Percentiles rank a stretch among this genome's conserved stretches.
phyloP scores from a whole-genome alignment of 805 yeast species.

The Limtongia smithiae region DNA sequence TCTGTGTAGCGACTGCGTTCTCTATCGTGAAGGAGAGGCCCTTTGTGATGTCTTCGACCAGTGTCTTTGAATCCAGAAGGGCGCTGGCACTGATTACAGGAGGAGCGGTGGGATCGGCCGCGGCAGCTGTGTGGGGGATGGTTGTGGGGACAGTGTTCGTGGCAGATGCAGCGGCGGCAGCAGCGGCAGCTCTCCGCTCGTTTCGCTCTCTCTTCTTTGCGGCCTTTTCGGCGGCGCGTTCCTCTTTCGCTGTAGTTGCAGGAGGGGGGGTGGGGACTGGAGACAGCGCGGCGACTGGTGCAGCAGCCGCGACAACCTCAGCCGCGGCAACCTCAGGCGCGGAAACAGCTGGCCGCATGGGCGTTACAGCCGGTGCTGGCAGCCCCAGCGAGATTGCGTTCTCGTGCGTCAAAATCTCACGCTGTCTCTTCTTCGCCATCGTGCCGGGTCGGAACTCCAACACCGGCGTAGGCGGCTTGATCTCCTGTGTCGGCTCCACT shows the following conservation, averaged over 20 bases:
- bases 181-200: neutral
- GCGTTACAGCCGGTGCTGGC: constrained; percentile 4
- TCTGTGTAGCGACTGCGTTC: constrained; percentile 1
- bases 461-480: constrained; percentile 12
- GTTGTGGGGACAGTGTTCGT: neutral
- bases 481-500: neutral
- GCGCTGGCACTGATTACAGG: neutral
- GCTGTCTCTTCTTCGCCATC: constrained; percentile 7
- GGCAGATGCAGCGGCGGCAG: neutral
- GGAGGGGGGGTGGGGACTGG: neutral
- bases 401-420: constrained; percentile 18
- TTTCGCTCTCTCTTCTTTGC: constrained; percentile 1
- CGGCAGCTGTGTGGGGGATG: neutral
- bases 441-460: constrained; percentile 17
- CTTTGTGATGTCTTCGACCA: neutral
- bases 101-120: neutral
- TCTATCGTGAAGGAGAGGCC: constrained; percentile 7
- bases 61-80: neutral
- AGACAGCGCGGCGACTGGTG: neutral
- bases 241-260: neutral
- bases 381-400: constrained; percentile 15
- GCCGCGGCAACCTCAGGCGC: neutral
- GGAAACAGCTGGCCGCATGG: neutral
- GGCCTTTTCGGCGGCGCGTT: neutral
- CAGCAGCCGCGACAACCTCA: neutral